Evolutionary conservation across 768 basidiomycete genomes (phyloP), one percentile per base, ranked within the genome.

Genomic region (Clathrus columnatus): DNA sequence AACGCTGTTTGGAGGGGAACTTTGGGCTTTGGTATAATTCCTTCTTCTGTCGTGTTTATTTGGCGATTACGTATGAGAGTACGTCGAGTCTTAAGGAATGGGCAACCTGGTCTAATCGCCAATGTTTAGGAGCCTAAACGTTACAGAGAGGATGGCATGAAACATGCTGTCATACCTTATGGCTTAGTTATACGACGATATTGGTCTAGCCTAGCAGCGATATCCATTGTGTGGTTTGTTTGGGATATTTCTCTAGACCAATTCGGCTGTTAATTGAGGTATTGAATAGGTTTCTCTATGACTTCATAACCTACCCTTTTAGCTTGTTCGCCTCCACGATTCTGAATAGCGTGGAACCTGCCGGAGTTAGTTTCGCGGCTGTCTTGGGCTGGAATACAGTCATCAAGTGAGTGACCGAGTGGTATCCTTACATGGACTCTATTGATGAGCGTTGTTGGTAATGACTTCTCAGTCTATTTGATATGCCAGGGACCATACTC

Each of bases 311-410:
- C 78, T 85, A 70, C 57, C 77, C 76, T 18, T 91, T 93, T 64
- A 83, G 85, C 26, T 70, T 94, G 56, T 95, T 86, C 68, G 83
- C 89, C 23, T 84, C 87, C 2, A 83, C 84, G 8, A 79, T 94
- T 61, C 75, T 89, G 6, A 69, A 84, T 49, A 59, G 21, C 10
- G 58, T 66, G 18, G 64, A 59, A 21, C 63, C 82, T 16, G 82
- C 83, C 32, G 67, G 70, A 23, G 66, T 68, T 24, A 63, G 65
- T 10, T 73, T 92, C 21, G 64, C 71, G 5, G 75, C 84, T 44
- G 75, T 86, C 11, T 83, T 93, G 58, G 91, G 91, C 16, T 93
- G 91, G 92, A 80, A 77, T 60, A 83, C 86, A 36, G 81, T 93
- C 24, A 86, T 91, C 72, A 87, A 88, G 88, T 88, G 66, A 44